Evolutionary conservation across 768 basidiomycete genomes (phyloP).

Genomic region (Tylopilus sp.): DNA sequence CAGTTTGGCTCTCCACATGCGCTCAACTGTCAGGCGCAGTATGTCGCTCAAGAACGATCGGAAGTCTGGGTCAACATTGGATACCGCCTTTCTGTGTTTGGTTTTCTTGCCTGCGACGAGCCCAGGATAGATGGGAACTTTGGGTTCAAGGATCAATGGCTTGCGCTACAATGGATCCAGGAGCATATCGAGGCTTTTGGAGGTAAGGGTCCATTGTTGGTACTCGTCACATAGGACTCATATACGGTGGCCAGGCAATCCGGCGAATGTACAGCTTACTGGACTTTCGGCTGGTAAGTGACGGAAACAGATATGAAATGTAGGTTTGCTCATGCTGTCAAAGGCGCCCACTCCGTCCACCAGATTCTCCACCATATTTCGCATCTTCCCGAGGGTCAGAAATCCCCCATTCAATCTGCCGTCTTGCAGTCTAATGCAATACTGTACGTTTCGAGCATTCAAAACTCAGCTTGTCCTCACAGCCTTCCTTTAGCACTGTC

Average conservation of each 20-base stretch:
- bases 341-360: no score
- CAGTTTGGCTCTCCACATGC: neutral
- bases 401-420: slow-evolving; percentile 65
- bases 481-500: slow-evolving; percentile 34
- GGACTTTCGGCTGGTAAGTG: neutral
- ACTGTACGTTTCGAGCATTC: slow-evolving; percentile 37
- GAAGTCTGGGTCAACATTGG: slow-evolving; percentile 76
- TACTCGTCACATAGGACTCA: neutral
- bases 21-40: slow-evolving; percentile 52
- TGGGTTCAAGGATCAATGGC: slow-evolving; percentile 82
- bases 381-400: slow-evolving; percentile 49
- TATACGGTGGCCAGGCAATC: slow-evolving; percentile 44
- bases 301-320: neutral
- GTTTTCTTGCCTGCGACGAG: slow-evolving; percentile 64
- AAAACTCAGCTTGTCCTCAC: neutral
- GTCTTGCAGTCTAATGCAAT: slow-evolving; percentile 74
- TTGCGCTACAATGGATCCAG: slow-evolving; percentile 68
- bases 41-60: slow-evolving; percentile 54
- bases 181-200: slow-evolving; percentile 68
- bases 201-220: slow-evolving; percentile 37
- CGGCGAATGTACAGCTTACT: slow-evolving; percentile 46
- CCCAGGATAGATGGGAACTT: slow-evolving; percentile 66
- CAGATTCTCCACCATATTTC: no score
- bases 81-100: slow-evolving; percentile 71
- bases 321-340: no score